phyloP scores from a whole-genome alignment of 768 basidiomycete species.

The Trametes cinnabarina region DNA sequence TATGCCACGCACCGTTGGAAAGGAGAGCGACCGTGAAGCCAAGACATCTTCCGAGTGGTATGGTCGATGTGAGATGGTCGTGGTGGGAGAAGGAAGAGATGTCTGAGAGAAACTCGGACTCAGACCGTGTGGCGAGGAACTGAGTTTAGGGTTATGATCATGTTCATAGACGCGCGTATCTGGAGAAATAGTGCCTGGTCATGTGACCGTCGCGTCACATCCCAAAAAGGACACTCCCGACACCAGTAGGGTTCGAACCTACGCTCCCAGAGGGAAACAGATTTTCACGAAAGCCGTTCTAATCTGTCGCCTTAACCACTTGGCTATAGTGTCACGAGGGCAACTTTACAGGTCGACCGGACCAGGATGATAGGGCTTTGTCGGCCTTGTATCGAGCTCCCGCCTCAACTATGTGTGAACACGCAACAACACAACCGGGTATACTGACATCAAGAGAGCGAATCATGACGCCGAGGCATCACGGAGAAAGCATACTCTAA shows the following conservation, averaged over 20 bases:
- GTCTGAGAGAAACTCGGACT: constrained; percentile 8
- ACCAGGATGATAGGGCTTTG: background rate
- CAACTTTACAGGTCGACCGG: background rate
- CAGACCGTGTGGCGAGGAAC: background rate
- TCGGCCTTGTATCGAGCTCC: too few relatives aligned
- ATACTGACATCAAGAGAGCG: constrained; percentile 19
- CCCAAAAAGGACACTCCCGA: constrained; percentile 5
- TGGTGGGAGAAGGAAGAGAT: background rate
- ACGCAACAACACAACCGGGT: constrained; percentile 19
- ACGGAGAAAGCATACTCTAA: constrained; percentile 15
- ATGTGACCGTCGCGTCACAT: constrained; percentile 10
- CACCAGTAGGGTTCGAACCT: constrained; percentile 9
- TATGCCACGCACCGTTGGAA: background rate
- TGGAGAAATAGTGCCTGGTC: constrained; percentile 2
- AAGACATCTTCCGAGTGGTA: background rate
- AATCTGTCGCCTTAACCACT: constrained; percentile 9
- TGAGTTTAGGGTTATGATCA: background rate
- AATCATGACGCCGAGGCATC: constrained; percentile 9
- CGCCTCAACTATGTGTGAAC: background rate
- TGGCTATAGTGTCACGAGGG: constrained; percentile 1
- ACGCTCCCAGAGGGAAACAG: constrained; percentile 7
- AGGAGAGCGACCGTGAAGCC: background rate
- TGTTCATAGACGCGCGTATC: background rate
- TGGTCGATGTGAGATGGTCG: background rate
- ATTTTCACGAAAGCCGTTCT: background rate